These are phyloP conservation scores for Fusarium sp. DNA, from an alignment of 2,329 filamentous ascomycete species.

Conservation along the genomic window DNA sequence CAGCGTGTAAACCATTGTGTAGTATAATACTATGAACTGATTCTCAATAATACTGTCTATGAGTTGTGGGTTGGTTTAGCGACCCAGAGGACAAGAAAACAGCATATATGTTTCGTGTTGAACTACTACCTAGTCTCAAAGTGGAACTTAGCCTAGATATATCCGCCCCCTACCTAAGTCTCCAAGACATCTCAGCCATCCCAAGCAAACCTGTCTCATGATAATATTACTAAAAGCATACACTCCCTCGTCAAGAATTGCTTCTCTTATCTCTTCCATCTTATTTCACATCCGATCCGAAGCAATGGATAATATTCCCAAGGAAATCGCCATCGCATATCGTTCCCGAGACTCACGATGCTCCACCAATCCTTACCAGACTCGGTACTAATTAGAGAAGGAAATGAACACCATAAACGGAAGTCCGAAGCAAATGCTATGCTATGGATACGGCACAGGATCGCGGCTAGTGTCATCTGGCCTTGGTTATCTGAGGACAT, in stretches of 20 bases:
- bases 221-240: not conserved
- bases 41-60: not conserved
- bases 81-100: no score
- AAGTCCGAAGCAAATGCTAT: not conserved
- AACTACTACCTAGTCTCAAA: not conserved
- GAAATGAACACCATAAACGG: slow-evolving; percentile 7
- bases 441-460: not conserved
- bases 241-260: not conserved
- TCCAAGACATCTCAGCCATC: not conserved
- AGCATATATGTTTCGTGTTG: not conserved
- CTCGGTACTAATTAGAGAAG: slow-evolving; percentile 20
- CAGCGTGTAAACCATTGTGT: not conserved
- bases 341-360: not conserved
- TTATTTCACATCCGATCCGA: not conserved
- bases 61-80: not conserved
- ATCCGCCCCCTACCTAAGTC: not conserved
- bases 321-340: not conserved
- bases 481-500: not conserved
- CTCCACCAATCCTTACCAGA: slow-evolving; percentile 18
- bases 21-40: not conserved
- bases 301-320: not conserved
- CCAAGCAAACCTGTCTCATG: not conserved
- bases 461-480: not conserved
- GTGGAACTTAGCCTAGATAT: not conserved
- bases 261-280: not conserved